Percentiles rank a stretch among this genome's conserved stretches.
These are phyloP conservation scores for Lasiosphaeris hirsuta DNA, from an alignment of 495 filamentous ascomycete species.

Conservation along the genomic window DNA sequence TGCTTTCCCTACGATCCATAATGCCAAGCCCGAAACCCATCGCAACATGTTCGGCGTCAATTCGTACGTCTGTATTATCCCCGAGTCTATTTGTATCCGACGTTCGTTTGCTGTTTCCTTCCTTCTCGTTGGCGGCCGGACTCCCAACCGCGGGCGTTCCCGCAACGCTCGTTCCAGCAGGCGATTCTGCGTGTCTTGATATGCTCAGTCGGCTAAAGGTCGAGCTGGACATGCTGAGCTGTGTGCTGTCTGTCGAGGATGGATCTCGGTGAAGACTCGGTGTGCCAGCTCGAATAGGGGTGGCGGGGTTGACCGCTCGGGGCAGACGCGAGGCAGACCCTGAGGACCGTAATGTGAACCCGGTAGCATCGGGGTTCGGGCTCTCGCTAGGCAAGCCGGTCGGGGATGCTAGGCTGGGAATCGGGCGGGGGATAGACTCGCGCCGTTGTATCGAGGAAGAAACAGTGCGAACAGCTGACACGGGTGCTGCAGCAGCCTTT, in stretches of 20 bases:
- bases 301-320: conserved; percentile 26
- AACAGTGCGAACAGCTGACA: background rate
- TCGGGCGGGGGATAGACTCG: conserved; percentile 12
- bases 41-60: conserved; percentile 5
- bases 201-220: conserved; percentile 25
- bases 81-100: background rate
- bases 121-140: conserved; percentile 2
- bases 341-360: conserved; percentile 26
- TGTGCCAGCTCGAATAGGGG: conserved; percentile 29
- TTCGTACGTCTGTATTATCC: background rate
- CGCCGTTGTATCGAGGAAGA: conserved; percentile 5
- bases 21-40: conserved; percentile 16
- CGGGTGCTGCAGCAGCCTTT: conserved; percentile 3
- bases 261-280: conserved; percentile 28
- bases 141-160: conserved; percentile 22
- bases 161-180: conserved; percentile 23
- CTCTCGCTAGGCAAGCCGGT: conserved; percentile 3
- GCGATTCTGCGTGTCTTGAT: conserved; percentile 23
- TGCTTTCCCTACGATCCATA: conserved; percentile 21
- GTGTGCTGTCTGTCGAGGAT: conserved; percentile 33
- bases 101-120: background rate
- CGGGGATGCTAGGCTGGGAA: conserved; percentile 6
- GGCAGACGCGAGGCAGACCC: conserved; percentile 31
- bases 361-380: conserved; percentile 18
- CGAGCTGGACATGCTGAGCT: conserved; percentile 33